Evolutionary conservation across 345 rosid genomes (phyloP).

Genomic region (Carallia pectinifolia): DNA sequence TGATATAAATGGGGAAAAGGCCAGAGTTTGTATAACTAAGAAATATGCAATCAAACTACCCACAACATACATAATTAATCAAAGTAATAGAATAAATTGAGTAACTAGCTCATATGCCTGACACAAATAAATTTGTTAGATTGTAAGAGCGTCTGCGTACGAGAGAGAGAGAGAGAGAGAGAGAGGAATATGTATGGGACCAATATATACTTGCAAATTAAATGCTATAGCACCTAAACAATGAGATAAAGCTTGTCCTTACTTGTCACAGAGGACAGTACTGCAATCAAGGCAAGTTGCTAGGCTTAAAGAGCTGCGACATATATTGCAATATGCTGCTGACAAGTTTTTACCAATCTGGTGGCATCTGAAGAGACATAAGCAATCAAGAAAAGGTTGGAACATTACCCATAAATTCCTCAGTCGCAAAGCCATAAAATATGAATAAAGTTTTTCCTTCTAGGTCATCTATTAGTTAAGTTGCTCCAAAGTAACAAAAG

Average conservation of each 20-base stretch:
- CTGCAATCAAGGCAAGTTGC: constrained; percentile 66
- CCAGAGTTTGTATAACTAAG: neutral
- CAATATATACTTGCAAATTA: neutral
- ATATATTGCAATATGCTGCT: constrained; percentile 50
- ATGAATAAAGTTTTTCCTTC: neutral
- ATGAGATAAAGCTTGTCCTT: constrained; percentile 17
- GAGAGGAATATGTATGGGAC: neutral
- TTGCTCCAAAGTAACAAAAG: too few species aligned
- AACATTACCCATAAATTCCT: neutral
- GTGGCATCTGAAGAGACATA: constrained; percentile 50
- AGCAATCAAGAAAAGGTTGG: constrained; percentile 7
- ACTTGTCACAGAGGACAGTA: constrained; percentile 60
- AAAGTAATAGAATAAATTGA: too few species aligned
- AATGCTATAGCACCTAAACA: neutral
- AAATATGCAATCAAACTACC: too few species aligned
- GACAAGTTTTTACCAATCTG: constrained; percentile 46
- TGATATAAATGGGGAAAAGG: neutral
- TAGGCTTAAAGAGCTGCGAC: constrained; percentile 47
- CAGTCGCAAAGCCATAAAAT: neutral
- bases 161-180: neutral
- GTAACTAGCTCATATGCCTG: too few species aligned
- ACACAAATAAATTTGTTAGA: neutral
- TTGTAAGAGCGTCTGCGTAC: too few species aligned
- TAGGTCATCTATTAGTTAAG: neutral
- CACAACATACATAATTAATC: too few species aligned